Evolutionary conservation across 2,329 filamentous ascomycete genomes (phyloP).

Genomic region (Pseudocercospora musae): DNA sequence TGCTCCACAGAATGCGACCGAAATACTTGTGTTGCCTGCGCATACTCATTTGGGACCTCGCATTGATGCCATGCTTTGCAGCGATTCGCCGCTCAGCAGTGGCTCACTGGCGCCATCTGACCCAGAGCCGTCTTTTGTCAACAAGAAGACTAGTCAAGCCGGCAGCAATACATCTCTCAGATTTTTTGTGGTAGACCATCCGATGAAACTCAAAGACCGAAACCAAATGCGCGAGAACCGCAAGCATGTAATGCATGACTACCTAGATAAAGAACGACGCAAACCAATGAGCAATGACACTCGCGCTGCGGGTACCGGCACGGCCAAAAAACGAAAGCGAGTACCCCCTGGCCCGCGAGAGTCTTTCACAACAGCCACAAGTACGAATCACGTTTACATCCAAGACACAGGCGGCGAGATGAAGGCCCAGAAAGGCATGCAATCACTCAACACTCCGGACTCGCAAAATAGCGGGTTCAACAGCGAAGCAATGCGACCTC

Average conservation of each 20-base stretch:
- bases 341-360: neutral
- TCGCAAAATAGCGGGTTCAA: neutral
- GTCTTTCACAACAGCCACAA: neutral
- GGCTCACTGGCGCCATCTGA: neutral
- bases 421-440: neutral
- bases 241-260: slow-evolving; percentile 34
- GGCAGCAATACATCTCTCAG: slow-evolving; percentile 8
- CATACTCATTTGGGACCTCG: neutral
- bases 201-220: slow-evolving; percentile 29
- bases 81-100: neutral
- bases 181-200: slow-evolving; percentile 30
- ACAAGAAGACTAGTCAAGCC: neutral
- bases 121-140: neutral
- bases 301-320: slow-evolving; percentile 19
- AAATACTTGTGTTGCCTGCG: neutral
- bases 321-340: slow-evolving; percentile 18
- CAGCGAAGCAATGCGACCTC: neutral
- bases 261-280: slow-evolving; percentile 30
- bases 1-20: neutral
- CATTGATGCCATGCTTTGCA: neutral
- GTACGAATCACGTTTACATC: neutral
- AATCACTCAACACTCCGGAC: neutral
- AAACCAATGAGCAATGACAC: slow-evolving; percentile 27
- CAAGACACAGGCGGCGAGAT: neutral
- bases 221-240: slow-evolving; percentile 31